Evolutionary conservation across 805 yeast genomes (phyloP).

Genomic region (Kodamaea lidongshanica): DNA sequence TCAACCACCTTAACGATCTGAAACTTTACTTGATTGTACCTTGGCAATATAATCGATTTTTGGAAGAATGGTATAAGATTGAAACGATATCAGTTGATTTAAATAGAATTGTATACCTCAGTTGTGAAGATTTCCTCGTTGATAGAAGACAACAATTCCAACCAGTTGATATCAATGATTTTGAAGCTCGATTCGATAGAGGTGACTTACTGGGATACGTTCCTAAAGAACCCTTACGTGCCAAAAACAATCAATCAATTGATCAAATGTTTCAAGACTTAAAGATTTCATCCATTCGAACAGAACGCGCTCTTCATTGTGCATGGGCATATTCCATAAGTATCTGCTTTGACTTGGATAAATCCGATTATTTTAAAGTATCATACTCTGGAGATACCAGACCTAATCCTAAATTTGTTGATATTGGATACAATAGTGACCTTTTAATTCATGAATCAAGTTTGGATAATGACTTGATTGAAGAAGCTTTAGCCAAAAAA

Average conservation of each 20-base stretch:
- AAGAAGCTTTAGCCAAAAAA: conserved; percentile 73
- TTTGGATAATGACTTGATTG: conserved; percentile 66
- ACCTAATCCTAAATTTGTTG: conserved; percentile 63
- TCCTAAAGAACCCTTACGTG: conserved; percentile 18
- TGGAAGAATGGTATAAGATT: conserved; percentile 59
- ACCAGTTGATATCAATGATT: conserved; percentile 22
- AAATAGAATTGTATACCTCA: conserved; percentile 43
- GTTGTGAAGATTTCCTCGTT: conserved; percentile 52
- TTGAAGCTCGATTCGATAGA: conserved; percentile 27
- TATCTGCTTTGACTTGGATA: conserved; percentile 45
- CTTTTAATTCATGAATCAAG: conserved; percentile 91
- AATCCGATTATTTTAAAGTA: conserved; percentile 47
- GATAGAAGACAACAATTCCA: conserved; percentile 27
- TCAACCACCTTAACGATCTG: conserved; percentile 24
- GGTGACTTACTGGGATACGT: conserved; percentile 12
- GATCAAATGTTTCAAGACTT: conserved; percentile 35
- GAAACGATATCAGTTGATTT: conserved; percentile 37
- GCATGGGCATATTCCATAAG: conserved; percentile 65
- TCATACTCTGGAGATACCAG: conserved; percentile 95
- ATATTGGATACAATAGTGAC: conserved; percentile 61
- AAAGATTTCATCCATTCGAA: conserved; percentile 39
- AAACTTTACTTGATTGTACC: conserved; percentile 64
- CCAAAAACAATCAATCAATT: conserved; percentile 24
- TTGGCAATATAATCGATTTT: conserved; percentile 61
- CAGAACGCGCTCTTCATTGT: conserved; percentile 82